A percentile compares a stretch with the other conserved stretches of the same genome.
These are phyloP conservation scores for Gypsophila paniculata DNA, from an alignment of 179 eudicot species.

Conservation along the genomic window DNA sequence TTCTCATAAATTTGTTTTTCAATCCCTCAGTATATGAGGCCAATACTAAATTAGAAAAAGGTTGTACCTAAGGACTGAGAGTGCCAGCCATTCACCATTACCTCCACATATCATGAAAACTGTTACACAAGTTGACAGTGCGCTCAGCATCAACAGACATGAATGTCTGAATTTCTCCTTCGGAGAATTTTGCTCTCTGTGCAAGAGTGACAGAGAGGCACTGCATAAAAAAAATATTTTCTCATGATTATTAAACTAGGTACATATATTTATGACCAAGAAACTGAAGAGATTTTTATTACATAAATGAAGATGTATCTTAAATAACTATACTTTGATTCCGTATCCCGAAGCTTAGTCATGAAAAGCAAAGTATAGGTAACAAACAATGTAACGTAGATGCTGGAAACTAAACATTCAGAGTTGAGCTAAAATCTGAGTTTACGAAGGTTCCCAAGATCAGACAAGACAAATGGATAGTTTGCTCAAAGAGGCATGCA, in stretches of 20 bases:
- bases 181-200: slow-evolving; percentile 72
- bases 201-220: slow-evolving; percentile 70
- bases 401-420: background rate
- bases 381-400: too few relatives aligned
- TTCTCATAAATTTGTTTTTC: background rate
- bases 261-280: background rate
- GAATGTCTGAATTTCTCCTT: slow-evolving; percentile 95
- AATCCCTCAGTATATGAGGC: background rate
- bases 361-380: background rate
- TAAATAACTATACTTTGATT: background rate
- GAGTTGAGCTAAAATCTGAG: background rate
- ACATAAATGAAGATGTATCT: background rate
- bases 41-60: background rate
- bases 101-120: slow-evolving; percentile 99
- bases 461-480: background rate
- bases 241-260: background rate
- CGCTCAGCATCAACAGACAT: slow-evolving; percentile 99
- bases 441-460: background rate
- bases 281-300: background rate
- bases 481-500: background rate
- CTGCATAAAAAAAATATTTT: slow-evolving; percentile 41
- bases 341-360: background rate
- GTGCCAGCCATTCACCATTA: slow-evolving; percentile 24
- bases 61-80: slow-evolving; percentile 2
- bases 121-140: slow-evolving; percentile 74